Evolutionary conservation across 345 rosid species (phyloP).

Genomic region (Lepidium didymum): DNA sequence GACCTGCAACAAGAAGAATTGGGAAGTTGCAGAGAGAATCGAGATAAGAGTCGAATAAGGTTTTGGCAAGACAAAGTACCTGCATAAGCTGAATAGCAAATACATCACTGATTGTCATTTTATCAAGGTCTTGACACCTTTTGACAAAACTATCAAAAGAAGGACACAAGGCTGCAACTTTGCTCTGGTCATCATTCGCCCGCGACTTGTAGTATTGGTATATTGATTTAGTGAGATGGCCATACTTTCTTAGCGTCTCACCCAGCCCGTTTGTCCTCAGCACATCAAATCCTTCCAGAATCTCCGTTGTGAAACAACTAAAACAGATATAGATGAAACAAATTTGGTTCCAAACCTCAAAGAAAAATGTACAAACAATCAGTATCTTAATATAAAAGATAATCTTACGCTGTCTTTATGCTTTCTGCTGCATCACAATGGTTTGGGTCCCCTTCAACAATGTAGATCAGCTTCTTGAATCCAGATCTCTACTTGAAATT

Average conservation of each 20-base stretch:
- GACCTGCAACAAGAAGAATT: slow-evolving; percentile 37
- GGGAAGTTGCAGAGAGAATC: background rate
- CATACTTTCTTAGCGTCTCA: slow-evolving; percentile 76
- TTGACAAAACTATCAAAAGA: slow-evolving; percentile 49
- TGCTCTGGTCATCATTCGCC: slow-evolving; percentile 33
- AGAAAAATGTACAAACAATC: background rate
- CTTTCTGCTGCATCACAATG: slow-evolving; percentile 77
- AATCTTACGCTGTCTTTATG: slow-evolving; percentile 78
- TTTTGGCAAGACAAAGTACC: slow-evolving; percentile 36
- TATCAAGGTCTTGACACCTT: slow-evolving; percentile 73
- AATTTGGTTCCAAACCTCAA: background rate
- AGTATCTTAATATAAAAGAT: background rate
- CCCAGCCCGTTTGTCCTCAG: slow-evolving; percentile 65
- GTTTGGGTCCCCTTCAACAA: slow-evolving; percentile 90
- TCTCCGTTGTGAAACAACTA: slow-evolving; percentile 93
- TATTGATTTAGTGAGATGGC: slow-evolving; percentile 62
- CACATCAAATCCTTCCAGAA: slow-evolving; percentile 86
- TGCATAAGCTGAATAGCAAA: slow-evolving; percentile 94
- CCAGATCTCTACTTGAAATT: slow-evolving; percentile 57
- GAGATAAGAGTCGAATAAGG: background rate
- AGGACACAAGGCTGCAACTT: slow-evolving; percentile 36
- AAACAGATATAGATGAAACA: slow-evolving; percentile 2
- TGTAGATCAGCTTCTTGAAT: slow-evolving; percentile 76
- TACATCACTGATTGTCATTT: slow-evolving; percentile 79
- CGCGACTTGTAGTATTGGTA: slow-evolving; percentile 45